A percentile compares a stretch with the other conserved stretches of the same genome.
phyloP scores from a whole-genome alignment of 108 stramenopile genomes.

The Nitzschia sp. region DNA sequence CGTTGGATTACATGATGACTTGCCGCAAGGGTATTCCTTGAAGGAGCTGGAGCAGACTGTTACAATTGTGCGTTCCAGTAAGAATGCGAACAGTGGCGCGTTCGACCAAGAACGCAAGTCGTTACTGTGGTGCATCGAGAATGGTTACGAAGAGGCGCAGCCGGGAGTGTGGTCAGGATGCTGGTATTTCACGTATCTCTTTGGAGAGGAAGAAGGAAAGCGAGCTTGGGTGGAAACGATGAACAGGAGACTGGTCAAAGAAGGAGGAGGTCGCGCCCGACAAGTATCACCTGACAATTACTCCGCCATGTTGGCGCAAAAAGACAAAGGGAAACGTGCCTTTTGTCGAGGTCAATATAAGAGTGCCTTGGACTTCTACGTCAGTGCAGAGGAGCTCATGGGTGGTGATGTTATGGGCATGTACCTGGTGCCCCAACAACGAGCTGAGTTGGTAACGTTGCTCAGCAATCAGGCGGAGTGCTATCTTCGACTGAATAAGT shows the following conservation, averaged over 20 bases:
- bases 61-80: slow-evolving; percentile 22
- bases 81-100: slow-evolving; percentile 7
- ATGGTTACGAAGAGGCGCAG: slow-evolving; percentile 22
- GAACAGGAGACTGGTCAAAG: slow-evolving; percentile 15
- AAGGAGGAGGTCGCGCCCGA: slow-evolving; percentile 10
- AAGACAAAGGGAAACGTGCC: slow-evolving; percentile 21
- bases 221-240: slow-evolving; percentile 19
- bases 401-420: slow-evolving; percentile 18
- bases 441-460: slow-evolving; percentile 21
- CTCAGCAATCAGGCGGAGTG: slow-evolving; percentile 34
- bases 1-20: neutral
- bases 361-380: slow-evolving; percentile 17
- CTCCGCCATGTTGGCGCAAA: neutral
- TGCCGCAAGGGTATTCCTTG: neutral
- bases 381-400: slow-evolving; percentile 18
- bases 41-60: slow-evolving; percentile 8
- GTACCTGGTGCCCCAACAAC: slow-evolving; percentile 25
- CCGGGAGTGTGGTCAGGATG: slow-evolving; percentile 18
- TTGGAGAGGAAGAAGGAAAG: slow-evolving; percentile 24
- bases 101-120: slow-evolving; percentile 17
- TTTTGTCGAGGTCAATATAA: slow-evolving; percentile 29
- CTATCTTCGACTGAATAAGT: slow-evolving; percentile 19
- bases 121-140: slow-evolving; percentile 16
- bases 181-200: slow-evolving; percentile 29
- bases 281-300: neutral